Evolutionary conservation across 75 land plant genomes (phyloP).

Genomic region (Adiantum capillusveneris): DNA sequence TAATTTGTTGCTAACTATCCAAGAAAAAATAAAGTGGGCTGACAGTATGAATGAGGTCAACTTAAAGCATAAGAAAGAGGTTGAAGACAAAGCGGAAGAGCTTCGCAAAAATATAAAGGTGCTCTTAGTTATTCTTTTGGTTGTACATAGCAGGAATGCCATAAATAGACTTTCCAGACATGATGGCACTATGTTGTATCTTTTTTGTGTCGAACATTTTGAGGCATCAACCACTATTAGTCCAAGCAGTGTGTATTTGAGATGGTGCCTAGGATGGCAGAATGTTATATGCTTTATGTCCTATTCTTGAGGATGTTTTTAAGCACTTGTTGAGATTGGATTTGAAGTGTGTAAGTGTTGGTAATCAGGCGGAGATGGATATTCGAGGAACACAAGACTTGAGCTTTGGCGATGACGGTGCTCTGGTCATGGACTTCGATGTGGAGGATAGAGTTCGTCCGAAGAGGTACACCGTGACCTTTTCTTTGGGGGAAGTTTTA

Average conservation of each 20-base stretch:
- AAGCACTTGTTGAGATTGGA: no score
- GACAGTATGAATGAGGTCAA: conserved; percentile 80
- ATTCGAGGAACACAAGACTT: conserved; percentile 78
- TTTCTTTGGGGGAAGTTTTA: no score
- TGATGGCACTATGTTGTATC: no score
- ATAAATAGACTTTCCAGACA: neutral
- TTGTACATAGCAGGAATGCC: neutral
- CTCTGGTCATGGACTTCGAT: conserved; percentile 80
- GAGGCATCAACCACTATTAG: no score
- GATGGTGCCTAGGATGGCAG: no score
- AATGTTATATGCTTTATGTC: no score
- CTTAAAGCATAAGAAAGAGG: conserved; percentile 72
- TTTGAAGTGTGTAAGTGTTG: no score
- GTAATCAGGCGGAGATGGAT: conserved; percentile 90
- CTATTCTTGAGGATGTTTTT: no score
- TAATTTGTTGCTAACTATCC: conserved; percentile 66
- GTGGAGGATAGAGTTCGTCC: conserved; percentile 84
- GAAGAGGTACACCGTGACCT: conserved; percentile 60
- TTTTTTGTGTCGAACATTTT: no score
- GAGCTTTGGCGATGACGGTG: conserved; percentile 64
- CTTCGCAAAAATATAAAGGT: conserved; percentile 70
- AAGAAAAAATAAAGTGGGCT: conserved; percentile 99
- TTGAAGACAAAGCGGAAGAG: conserved; percentile 86
- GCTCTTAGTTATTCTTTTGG: neutral
- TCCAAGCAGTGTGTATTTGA: no score